A percentile compares a stretch with the other conserved stretches of the same genome.
These are phyloP conservation scores for Cinnamomum micranthum DNA, from an alignment of 164 flowering plant species.

Conservation along the genomic window DNA sequence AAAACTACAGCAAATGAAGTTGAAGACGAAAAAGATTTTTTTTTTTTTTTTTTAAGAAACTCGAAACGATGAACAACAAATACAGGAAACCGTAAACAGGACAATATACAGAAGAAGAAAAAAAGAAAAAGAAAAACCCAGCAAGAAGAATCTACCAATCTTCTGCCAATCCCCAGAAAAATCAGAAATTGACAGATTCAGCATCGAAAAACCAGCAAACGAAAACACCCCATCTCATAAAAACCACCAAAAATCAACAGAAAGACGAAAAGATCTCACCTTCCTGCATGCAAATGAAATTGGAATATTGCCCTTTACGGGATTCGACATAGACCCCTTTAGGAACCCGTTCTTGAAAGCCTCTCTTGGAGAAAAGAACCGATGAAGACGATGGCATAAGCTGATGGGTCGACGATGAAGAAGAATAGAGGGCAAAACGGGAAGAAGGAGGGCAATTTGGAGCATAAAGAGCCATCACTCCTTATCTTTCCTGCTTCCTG, in stretches of 20 bases:
- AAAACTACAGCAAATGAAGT: background rate
- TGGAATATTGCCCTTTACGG: slow-evolving; percentile 6
- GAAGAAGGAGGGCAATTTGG: slow-evolving; percentile 16
- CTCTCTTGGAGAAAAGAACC: slow-evolving; percentile 4
- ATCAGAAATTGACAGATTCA: background rate
- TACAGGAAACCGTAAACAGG: background rate
- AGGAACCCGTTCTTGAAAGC: slow-evolving; percentile 1
- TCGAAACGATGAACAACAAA: background rate
- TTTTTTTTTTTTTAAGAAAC: too few species aligned
- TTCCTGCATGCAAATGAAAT: slow-evolving; percentile 21
- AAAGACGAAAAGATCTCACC: slow-evolving; percentile 14
- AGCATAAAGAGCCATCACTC: slow-evolving; percentile 14
- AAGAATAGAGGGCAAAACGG: slow-evolving; percentile 5
- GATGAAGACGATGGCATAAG: background rate
- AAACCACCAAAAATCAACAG: background rate
- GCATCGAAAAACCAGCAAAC: background rate
- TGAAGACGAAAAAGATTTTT: background rate
- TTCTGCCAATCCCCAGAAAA: background rate
- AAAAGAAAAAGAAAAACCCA: background rate
- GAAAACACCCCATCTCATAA: background rate
- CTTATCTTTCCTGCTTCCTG: background rate
- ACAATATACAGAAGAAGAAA: background rate
- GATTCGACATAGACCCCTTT: slow-evolving; percentile 11
- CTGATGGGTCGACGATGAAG: slow-evolving; percentile 11
- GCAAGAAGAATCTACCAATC: background rate